These are phyloP conservation scores for Citeromyces nyonsensis DNA, from an alignment of 805 yeast species.

Conservation along the genomic window DNA sequence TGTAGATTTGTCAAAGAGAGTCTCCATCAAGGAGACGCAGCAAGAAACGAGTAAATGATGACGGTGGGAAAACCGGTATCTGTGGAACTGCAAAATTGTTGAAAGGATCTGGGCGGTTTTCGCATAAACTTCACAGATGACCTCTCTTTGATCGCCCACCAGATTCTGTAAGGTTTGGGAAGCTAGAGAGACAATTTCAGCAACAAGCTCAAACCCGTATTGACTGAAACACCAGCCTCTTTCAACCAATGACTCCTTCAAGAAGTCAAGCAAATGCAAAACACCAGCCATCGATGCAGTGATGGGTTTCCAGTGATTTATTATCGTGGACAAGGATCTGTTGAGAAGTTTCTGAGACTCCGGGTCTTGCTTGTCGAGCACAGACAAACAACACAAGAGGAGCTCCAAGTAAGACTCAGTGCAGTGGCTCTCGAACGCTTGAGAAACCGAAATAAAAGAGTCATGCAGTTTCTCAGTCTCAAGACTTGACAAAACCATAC, in stretches of 20 bases:
- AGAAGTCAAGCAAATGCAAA: slow-evolving; percentile 5
- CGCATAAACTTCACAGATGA: slow-evolving; percentile 16
- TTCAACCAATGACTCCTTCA: slow-evolving; percentile 27
- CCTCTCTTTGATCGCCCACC: not conserved
- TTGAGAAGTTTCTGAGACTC: too few relatives aligned
- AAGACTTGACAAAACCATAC: too few relatives aligned
- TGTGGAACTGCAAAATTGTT: slow-evolving; percentile 45
- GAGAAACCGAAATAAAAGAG: too few relatives aligned
- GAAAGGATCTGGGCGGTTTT: slow-evolving; percentile 36
- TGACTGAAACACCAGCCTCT: slow-evolving; percentile 40
- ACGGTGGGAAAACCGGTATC: slow-evolving; percentile 56
- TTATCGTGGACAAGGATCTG: too few relatives aligned
- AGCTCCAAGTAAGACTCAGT: too few relatives aligned
- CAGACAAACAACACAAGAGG: too few relatives aligned
- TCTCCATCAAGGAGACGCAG: slow-evolving; percentile 33
- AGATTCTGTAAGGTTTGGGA: slow-evolving; percentile 1
- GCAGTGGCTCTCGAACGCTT: too few relatives aligned
- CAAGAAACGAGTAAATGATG: slow-evolving; percentile 46
- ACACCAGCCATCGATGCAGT: too few relatives aligned
- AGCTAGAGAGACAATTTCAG: too few relatives aligned
- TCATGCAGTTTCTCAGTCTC: too few relatives aligned
- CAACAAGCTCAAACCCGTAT: slow-evolving; percentile 34
- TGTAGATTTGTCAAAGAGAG: slow-evolving; percentile 16
- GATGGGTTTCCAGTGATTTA: too few relatives aligned
- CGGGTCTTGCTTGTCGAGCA: too few relatives aligned